Evolutionary conservation across 2,329 filamentous ascomycete species (phyloP).

Genomic region (Tolypocladium nubicola): DNA sequence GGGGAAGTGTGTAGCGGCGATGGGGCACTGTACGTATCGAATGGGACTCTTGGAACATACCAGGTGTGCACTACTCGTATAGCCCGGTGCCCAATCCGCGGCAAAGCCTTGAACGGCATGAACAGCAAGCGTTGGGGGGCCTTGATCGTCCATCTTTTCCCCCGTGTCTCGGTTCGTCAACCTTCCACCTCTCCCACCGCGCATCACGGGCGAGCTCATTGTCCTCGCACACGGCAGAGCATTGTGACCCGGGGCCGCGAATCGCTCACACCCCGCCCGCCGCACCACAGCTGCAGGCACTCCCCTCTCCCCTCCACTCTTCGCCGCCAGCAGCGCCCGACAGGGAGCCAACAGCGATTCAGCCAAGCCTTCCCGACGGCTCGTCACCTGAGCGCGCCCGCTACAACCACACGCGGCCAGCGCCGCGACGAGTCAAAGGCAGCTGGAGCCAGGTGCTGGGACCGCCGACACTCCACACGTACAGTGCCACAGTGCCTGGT

Average conservation of each 20-base stretch:
- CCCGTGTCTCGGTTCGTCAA: neutral
- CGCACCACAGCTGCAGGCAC: neutral
- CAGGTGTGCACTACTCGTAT: neutral
- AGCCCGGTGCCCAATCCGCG: constrained; percentile 2
- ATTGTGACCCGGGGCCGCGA: neutral
- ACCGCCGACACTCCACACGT: neutral
- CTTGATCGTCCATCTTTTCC: neutral
- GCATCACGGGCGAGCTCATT: neutral
- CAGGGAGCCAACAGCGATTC: neutral
- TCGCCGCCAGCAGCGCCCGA: neutral
- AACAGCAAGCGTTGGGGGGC: neutral
- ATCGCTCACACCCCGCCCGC: neutral
- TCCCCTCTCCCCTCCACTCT: neutral
- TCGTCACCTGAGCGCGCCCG: neutral
- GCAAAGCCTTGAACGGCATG: neutral
- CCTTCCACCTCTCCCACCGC: neutral
- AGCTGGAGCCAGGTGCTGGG: neutral
- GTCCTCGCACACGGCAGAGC: neutral
- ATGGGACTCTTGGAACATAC: neutral
- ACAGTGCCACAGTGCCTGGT: neutral
- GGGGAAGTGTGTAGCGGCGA: neutral
- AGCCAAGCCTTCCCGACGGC: neutral
- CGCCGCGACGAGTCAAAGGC: neutral
- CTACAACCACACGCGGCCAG: neutral
- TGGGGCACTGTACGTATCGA: neutral